Percentiles rank a stretch among this genome's conserved stretches.
Evolutionary conservation across 148 eudicot species (phyloP).

Genomic region (Dianthus caryophyllus): DNA sequence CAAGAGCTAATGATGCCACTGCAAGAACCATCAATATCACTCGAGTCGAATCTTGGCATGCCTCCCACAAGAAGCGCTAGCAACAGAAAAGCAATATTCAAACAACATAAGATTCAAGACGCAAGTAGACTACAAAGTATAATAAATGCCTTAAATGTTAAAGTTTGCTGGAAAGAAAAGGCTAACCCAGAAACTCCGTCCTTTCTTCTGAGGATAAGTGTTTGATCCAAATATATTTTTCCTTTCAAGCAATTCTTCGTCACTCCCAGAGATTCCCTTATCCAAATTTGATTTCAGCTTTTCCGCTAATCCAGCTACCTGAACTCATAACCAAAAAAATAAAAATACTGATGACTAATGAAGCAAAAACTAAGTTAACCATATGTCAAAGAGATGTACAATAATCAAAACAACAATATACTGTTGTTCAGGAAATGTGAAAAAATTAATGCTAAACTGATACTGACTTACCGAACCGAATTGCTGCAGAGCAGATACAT

Average conservation of each 20-base stretch:
- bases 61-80: conserved; percentile 86
- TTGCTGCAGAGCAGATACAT: conserved; percentile 53
- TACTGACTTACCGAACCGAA: conserved; percentile 65
- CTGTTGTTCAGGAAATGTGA: too few species aligned
- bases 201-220: conserved; percentile 86
- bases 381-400: not conserved
- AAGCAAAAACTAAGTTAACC: not conserved
- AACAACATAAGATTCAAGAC: not conserved
- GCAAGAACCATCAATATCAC: conserved; percentile 91
- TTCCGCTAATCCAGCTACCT: conserved; percentile 65
- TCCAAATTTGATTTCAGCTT: conserved; percentile 53
- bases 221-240: conserved; percentile 77
- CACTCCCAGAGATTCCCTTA: conserved; percentile 71
- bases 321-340: conserved; percentile 7
- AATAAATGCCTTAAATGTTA: not conserved
- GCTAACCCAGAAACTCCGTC: conserved; percentile 75
- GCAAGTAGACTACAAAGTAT: not conserved
- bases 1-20: conserved; percentile 83
- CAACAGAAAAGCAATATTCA: conserved; percentile 11
- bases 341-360: too few species aligned
- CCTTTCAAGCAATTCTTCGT: conserved; percentile 52
- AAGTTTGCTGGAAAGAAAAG: not conserved
- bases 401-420: not conserved
- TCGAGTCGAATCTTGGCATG: conserved; percentile 84
- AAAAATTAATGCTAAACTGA: too few species aligned